These are phyloP conservation scores for Dactylella cylindrospora DNA, from an alignment of 2,329 filamentous ascomycete species.

Conservation along the genomic window DNA sequence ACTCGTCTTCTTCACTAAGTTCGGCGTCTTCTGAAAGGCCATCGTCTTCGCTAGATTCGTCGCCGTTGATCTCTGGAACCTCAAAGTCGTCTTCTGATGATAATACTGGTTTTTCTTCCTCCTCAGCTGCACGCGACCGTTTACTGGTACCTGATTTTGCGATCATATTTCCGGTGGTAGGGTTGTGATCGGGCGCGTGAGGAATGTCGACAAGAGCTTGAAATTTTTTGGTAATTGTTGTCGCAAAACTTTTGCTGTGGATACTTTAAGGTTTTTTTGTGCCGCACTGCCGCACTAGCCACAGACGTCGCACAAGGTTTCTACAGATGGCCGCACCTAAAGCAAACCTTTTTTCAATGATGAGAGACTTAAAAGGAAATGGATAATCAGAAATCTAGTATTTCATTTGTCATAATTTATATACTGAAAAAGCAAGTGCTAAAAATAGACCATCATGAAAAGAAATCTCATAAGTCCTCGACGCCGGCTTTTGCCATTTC, in stretches of 20 bases:
- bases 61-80: conserved; percentile 52
- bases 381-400: no score
- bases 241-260: conserved; percentile 39
- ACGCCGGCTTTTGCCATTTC: conserved; percentile 7
- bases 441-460: conserved; percentile 3
- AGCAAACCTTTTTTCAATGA: no score
- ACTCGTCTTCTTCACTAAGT: conserved; percentile 55
- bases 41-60: conserved; percentile 54
- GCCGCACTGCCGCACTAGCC: conserved; percentile 33
- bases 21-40: conserved; percentile 61
- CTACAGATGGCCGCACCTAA: neutral
- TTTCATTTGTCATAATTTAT: neutral
- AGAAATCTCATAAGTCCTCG: neutral
- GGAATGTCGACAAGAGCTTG: conserved; percentile 19
- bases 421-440: conserved; percentile 7
- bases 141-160: conserved; percentile 18
- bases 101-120: conserved; percentile 26
- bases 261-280: conserved; percentile 36
- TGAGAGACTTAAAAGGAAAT: no score
- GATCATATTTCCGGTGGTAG: conserved; percentile 23
- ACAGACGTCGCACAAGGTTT: conserved; percentile 18
- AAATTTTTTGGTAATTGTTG: no score
- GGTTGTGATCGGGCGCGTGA: conserved; percentile 13
- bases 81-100: conserved; percentile 43
- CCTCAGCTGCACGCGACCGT: conserved; percentile 29